Evolutionary conservation across 2,329 filamentous ascomycete species (phyloP).

Genomic region (Leptographium radiaticola): DNA sequence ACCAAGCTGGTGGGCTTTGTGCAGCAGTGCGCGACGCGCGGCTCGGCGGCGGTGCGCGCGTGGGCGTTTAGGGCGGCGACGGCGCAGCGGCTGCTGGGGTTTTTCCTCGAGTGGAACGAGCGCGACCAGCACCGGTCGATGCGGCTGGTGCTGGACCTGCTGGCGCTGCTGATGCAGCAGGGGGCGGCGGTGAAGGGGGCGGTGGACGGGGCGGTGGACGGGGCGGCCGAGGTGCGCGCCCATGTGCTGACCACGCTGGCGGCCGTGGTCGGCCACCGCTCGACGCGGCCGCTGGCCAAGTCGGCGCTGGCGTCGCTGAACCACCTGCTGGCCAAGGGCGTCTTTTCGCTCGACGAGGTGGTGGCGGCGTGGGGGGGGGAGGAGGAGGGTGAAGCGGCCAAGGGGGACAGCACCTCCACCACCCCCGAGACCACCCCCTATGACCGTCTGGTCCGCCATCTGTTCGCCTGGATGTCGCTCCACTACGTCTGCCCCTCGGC

Average conservation of each 20-base stretch:
- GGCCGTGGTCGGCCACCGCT: slow-evolving; percentile 45
- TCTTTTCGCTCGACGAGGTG: slow-evolving; percentile 36
- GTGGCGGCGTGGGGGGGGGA: slow-evolving; percentile 25
- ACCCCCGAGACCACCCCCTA: slow-evolving; percentile 14
- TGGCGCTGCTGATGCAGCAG: slow-evolving; percentile 34
- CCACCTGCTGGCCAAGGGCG: slow-evolving; percentile 48
- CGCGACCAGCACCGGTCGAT: slow-evolving; percentile 51
- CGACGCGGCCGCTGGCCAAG: slow-evolving; percentile 52
- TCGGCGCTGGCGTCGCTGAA: slow-evolving; percentile 56
- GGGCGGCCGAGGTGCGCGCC: slow-evolving; percentile 26
- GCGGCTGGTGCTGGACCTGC: slow-evolving; percentile 46
- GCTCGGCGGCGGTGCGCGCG: slow-evolving; percentile 21
- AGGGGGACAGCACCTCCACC: background rate
- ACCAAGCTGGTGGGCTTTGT: slow-evolving; percentile 49
- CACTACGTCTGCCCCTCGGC: slow-evolving; percentile 46
- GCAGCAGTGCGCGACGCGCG: slow-evolving; percentile 38
- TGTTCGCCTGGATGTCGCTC: slow-evolving; percentile 36
- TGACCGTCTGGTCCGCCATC: slow-evolving; percentile 19
- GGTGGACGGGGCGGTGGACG: too few relatives aligned
- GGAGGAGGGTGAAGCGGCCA: slow-evolving; percentile 9
- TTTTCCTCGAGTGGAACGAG: slow-evolving; percentile 55
- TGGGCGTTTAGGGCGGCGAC: slow-evolving; percentile 40
- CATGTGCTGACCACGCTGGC: slow-evolving; percentile 38
- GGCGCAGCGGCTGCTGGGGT: slow-evolving; percentile 40
- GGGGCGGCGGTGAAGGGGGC: slow-evolving; percentile 30